A percentile compares a stretch with the other conserved stretches of the same genome.
phyloP scores from a whole-genome alignment of 306 rosid species.

The Potentilla sterilis region DNA sequence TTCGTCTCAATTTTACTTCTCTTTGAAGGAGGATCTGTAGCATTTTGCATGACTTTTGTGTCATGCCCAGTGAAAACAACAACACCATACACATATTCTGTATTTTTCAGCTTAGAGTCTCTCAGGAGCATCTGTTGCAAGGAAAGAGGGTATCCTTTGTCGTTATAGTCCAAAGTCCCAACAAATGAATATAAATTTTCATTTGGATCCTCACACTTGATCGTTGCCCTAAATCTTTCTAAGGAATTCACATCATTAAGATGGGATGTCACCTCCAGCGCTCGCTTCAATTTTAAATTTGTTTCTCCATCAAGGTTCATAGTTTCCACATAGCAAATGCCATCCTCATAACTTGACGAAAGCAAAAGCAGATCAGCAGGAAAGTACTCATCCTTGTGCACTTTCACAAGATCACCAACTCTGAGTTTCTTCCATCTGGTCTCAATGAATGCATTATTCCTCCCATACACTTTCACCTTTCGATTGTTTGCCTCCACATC shows the following conservation, averaged over 20 bases:
- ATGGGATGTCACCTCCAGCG: constrained; percentile 58
- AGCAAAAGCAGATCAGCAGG: constrained; percentile 86
- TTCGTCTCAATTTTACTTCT: constrained; percentile 84
- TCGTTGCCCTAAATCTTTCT: constrained; percentile 47
- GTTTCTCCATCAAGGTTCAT: constrained; percentile 98
- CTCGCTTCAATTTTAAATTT: constrained; percentile 75
- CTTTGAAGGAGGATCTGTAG: constrained; percentile 82
- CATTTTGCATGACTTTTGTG: constrained; percentile 90
- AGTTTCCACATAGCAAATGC: constrained; percentile 87
- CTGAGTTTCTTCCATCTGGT: constrained; percentile 81
- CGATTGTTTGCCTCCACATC: constrained; percentile 76
- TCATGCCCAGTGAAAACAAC: constrained; percentile 84
- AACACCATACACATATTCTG: constrained; percentile 65
- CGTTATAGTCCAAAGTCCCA: constrained; percentile 53
- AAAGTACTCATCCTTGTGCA: constrained; percentile 72
- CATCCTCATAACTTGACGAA: constrained; percentile 73
- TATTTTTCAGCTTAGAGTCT: constrained; percentile 88
- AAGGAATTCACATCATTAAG: constrained; percentile 53
- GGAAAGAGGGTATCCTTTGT: constrained; percentile 54
- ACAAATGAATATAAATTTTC: constrained; percentile 80
- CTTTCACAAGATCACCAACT: constrained; percentile 82
- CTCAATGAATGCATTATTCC: constrained; percentile 44
- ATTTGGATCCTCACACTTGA: constrained; percentile 89
- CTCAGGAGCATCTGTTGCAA: constrained; percentile 73
- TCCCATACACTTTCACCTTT: constrained; percentile 52